Evolutionary conservation across 805 yeast genomes (phyloP), one percentile per base, ranked within the genome.

Genomic region (Pichia insulana): DNA sequence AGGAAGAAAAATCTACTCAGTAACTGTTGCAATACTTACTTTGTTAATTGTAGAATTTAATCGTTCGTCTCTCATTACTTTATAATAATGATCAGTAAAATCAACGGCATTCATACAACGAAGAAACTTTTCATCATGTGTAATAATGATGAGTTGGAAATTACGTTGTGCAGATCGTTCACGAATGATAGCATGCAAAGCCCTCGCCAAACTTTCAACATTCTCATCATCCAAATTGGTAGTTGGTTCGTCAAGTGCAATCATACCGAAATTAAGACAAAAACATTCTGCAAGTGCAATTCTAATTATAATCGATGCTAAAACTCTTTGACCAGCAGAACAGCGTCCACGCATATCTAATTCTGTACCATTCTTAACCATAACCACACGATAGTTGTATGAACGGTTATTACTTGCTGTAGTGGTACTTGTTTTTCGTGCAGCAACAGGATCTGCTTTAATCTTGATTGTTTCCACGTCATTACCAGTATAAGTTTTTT

Each of bases 321-420:
- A 63, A 4, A 92, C 97, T 55, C 88, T 86, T 61, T 92, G 99
- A 0, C 99, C 99, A 0, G 98, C 97, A 2, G 96, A 86, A 59
- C 99, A 92, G 44, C 98, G 67, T 0, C 98, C 99, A 48, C 99
- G 74, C 99, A 92, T 92, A 57, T 92, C 99, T 37, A 92, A 66
- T 59, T 92, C 97, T 1, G 80, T 83, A 45, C 84, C 90, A 54
- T 83, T 86, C 58, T 92, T 92, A 45, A 80, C 79, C 98, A 92
- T 92, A 18, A 89, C 95, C 16, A 92, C 97, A 31, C 97, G 69
- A 56, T 90, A 90, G 57, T 90, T 89, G 59, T 89, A 90, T 1
- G 92, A 76, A 44, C 94, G 76, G 74, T 19, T 71, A 59, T 36
- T 44, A 12, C 46, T 41, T 2, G 57, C 36, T 11, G 49, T 41